These are phyloP conservation scores for Fraxinus paxiana DNA, from an alignment of 305 asterid genomes.

Conservation along the genomic window DNA sequence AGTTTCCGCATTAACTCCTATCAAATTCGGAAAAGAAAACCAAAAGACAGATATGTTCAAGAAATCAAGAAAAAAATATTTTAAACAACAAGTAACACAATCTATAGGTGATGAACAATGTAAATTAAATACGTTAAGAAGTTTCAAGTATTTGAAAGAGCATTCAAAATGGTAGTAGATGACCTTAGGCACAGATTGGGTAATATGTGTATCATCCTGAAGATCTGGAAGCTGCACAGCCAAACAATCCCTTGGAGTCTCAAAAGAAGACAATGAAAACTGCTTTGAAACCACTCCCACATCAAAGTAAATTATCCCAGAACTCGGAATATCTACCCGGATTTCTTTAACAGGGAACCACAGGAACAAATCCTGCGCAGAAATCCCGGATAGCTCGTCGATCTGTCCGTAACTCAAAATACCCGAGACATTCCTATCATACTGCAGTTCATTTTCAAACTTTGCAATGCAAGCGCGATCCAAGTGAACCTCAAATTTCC, in stretches of 20 bases:
- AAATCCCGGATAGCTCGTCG: conserved; percentile 40
- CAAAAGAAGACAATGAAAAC: conserved; percentile 49
- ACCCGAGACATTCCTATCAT: conserved; percentile 43
- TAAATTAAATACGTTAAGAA: background rate
- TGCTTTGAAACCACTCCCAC: conserved; percentile 59
- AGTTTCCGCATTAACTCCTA: background rate
- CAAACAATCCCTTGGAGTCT: conserved; percentile 46
- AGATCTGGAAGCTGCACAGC: conserved; percentile 40
- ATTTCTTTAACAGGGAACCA: conserved; percentile 53
- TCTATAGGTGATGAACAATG: background rate
- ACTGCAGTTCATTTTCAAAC: conserved; percentile 47
- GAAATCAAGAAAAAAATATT: background rate
- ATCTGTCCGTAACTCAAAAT: conserved; percentile 37
- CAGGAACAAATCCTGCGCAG: conserved; percentile 51
- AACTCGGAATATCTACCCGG: conserved; percentile 41
- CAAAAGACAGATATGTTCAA: background rate
- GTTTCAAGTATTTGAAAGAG: background rate
- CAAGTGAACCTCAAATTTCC: conserved; percentile 40
- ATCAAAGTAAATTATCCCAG: conserved; percentile 54
- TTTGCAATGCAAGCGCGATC: conserved; percentile 48
- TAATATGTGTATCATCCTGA: conserved; percentile 27
- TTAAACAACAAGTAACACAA: background rate
- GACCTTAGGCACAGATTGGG: conserved; percentile 35
- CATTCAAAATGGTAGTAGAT: background rate
- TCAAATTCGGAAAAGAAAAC: background rate